Base-by-base conservation (phyloP, 306 rosid genomes). In the Malus sylvestris region DNA sequence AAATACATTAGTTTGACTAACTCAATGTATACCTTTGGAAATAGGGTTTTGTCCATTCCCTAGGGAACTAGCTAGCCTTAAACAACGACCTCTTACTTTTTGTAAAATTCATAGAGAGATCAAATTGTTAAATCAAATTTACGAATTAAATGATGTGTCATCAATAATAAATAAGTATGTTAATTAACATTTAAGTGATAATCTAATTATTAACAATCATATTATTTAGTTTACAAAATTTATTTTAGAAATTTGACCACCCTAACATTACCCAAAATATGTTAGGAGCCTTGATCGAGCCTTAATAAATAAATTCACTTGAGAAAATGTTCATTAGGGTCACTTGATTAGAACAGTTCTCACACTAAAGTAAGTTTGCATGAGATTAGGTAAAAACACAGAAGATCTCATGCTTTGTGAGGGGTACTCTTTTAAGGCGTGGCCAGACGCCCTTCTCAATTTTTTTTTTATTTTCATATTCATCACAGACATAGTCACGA, bases 111-210 rank as follows among this genome's bases (percentile, higher is more conserved):
- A 20, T 23, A 6, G 0, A 0, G 8, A 1, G 0, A 35, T 35
- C 40, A 35, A 35, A 35, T 1, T 6, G 2, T 35, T 35, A 35
- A 35, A 46, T 4, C 1, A 35, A 35, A 23, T 23, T 23, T 23
- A 23, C 23, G 23, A 23, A 23, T 0, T 23, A 23, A 23, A 7
- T 35, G 0, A 35, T 35, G 8, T 6, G 0, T 7, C 0, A 7
- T 0, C 0, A 7, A 35, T 35, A 7, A 0, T 0, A 7, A 35
- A 7, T 35, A 7, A 35, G 0, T 0, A 35, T 0, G 0, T 0
- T 35, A 7, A 38, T 38, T 2, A 38, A 38, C 0, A 38, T 0
- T 38, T 1, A 38, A 7, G 2, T 7, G 42, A 38, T 1, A 7
- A 6, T 38, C 0, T 1, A 38, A 7, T 38, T 0, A 38, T 38